A percentile compares a stretch with the other conserved stretches of the same genome.
Evolutionary conservation across 2,329 filamentous ascomycete species (phyloP).

Genomic region (Exophiala phaeomuriformis): DNA sequence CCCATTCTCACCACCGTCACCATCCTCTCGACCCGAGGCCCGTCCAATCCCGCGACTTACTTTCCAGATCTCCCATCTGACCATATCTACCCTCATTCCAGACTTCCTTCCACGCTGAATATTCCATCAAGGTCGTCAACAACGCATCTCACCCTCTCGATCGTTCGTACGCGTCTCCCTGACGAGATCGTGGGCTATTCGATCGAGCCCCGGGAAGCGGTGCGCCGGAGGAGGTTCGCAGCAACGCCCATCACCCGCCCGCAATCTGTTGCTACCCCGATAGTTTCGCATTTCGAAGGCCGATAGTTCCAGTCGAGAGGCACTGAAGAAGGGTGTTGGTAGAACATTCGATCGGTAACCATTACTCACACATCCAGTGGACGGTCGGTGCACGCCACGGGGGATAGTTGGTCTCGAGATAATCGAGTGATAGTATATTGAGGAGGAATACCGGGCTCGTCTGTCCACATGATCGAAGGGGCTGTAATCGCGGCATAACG

Average conservation of each 20-base stretch:
- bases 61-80: background rate
- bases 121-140: background rate
- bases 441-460: conserved; percentile 5
- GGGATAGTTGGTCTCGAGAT: conserved; percentile 9
- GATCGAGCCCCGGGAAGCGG: background rate
- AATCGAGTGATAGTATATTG: conserved; percentile 16
- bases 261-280: too few relatives aligned
- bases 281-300: too few relatives aligned
- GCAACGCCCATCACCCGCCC: too few relatives aligned
- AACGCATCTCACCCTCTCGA: background rate
- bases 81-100: background rate
- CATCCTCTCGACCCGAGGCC: conserved; percentile 18
- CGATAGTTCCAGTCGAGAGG: too few relatives aligned
- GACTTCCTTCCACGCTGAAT: background rate
- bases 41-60: conserved; percentile 9
- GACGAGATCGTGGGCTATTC: background rate
- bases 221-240: too few relatives aligned
- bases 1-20: conserved; percentile 19
- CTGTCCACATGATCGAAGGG: conserved; percentile 22
- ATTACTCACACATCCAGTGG: too few relatives aligned
- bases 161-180: background rate
- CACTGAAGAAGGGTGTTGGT: too few relatives aligned
- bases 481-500: conserved; percentile 3
- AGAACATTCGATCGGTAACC: too few relatives aligned
- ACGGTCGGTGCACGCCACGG: too few relatives aligned